Evolutionary conservation across 257 asterid species (phyloP).

Genomic region (Przewalskia tangutica): DNA sequence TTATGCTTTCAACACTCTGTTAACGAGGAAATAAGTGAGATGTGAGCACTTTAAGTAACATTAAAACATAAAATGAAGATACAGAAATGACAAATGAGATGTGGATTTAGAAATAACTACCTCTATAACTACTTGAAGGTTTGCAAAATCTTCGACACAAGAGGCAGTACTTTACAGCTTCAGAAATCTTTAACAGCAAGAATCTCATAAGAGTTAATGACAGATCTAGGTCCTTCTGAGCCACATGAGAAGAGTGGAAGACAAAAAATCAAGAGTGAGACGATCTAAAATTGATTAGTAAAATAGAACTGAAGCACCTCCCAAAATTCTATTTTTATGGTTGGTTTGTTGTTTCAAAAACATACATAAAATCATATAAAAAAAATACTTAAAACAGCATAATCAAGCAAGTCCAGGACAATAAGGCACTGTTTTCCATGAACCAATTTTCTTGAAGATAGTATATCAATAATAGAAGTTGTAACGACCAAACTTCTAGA

Average conservation of each 20-base stretch:
- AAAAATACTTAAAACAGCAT: no score
- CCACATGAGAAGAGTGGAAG: neutral
- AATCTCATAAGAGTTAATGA: neutral
- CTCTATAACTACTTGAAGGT: neutral
- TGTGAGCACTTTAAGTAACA: neutral
- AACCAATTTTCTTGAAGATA: neutral
- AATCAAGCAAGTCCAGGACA: neutral
- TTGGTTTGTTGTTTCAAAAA: neutral
- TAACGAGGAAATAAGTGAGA: neutral
- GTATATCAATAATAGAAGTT: neutral
- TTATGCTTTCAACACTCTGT: neutral
- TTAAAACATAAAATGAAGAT: neutral
- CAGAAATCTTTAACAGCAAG: neutral
- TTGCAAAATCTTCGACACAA: neutral
- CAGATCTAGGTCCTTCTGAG: neutral
- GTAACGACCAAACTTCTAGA: neutral
- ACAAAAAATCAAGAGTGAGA: neutral
- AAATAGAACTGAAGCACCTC: neutral
- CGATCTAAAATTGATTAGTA: neutral
- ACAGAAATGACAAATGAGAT: neutral
- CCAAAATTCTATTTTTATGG: neutral
- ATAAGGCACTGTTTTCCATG: neutral
- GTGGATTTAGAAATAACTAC: neutral
- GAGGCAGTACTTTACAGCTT: neutral
- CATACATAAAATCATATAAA: no score